These are phyloP conservation scores for Alternaria burnsii DNA, from an alignment of 2,329 filamentous ascomycete genomes.

Conservation along the genomic window DNA sequence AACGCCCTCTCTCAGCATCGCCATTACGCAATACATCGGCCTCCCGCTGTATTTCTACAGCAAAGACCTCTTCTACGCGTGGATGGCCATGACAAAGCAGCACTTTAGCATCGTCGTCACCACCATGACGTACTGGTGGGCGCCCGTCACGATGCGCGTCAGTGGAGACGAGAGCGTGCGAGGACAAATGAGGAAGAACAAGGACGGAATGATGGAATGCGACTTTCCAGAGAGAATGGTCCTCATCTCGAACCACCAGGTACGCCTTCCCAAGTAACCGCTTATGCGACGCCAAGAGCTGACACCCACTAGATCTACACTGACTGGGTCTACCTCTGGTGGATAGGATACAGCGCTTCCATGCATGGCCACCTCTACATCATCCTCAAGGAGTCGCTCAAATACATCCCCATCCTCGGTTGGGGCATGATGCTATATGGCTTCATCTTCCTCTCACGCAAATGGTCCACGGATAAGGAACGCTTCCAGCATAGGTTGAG, in stretches of 20 bases:
- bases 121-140: constrained; percentile 85
- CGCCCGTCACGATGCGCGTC: constrained; percentile 79
- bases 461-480: constrained; percentile 81
- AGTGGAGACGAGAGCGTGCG: constrained; percentile 83
- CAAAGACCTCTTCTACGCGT: constrained; percentile 79
- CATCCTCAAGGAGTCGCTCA: constrained; percentile 87
- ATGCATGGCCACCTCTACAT: constrained; percentile 91
- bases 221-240: constrained; percentile 82
- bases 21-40: constrained; percentile 75
- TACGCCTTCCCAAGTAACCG: constrained; percentile 23
- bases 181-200: constrained; percentile 73
- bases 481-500: constrained; percentile 76
- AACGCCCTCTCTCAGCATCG: constrained; percentile 52
- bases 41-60: constrained; percentile 77
- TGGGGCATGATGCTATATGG: constrained; percentile 85
- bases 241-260: constrained; percentile 85
- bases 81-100: constrained; percentile 86
- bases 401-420: constrained; percentile 82
- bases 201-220: constrained; percentile 76
- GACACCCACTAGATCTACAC: constrained; percentile 71
- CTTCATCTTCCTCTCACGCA: constrained; percentile 93
- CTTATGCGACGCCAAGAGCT: constrained; percentile 7
- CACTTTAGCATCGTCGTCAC: constrained; percentile 79
- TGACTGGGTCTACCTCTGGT: constrained; percentile 95
- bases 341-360: constrained; percentile 79